A percentile compares a stretch with the other conserved stretches of the same genome.
These are phyloP conservation scores for Cercis canadensis DNA, from an alignment of 306 rosid species.

Conservation along the genomic window DNA sequence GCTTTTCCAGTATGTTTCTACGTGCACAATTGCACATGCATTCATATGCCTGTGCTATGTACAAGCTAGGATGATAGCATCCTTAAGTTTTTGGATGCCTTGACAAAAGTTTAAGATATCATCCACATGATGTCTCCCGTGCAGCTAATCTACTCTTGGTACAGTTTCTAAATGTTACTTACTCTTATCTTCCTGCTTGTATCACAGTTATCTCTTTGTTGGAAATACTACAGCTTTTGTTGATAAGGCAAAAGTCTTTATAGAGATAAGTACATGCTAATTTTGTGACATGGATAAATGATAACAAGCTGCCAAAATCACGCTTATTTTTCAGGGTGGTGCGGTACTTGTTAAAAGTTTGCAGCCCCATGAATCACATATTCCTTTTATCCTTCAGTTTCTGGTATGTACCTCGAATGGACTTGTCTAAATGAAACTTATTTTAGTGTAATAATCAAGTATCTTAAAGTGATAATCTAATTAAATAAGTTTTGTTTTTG, in stretches of 20 bases:
- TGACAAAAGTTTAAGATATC: conserved; percentile 75
- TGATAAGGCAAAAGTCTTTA: conserved; percentile 20
- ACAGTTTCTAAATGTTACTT: conserved; percentile 36
- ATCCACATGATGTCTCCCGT: conserved; percentile 89
- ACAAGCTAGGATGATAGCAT: conserved; percentile 27
- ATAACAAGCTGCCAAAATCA: conserved; percentile 21
- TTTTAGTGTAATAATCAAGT: conserved; percentile 21
- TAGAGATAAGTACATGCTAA: conserved; percentile 22
- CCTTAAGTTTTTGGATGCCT: conserved; percentile 51
- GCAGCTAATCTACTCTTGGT: conserved; percentile 95
- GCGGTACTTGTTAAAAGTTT: conserved; percentile 70
- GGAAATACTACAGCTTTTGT: conserved; percentile 28
- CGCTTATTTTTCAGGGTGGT: conserved; percentile 67
- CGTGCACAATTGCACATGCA: conserved; percentile 24
- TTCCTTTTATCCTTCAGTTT: conserved; percentile 74
- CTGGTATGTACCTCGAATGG: conserved; percentile 43
- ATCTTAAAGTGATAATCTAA: conserved; percentile 30
- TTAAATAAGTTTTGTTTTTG: conserved; percentile 11
- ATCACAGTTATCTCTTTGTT: conserved; percentile 15
- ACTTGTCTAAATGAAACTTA: conserved; percentile 21
- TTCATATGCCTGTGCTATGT: conserved; percentile 23
- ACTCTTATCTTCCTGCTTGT: conserved; percentile 6
- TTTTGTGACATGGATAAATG: conserved; percentile 20
- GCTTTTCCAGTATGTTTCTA: conserved; percentile 30
- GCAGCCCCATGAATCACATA: conserved; percentile 96